phyloP scores from a whole-genome alignment of 2,329 filamentous ascomycete genomes.

The Ceratocystis ficicola region DNA sequence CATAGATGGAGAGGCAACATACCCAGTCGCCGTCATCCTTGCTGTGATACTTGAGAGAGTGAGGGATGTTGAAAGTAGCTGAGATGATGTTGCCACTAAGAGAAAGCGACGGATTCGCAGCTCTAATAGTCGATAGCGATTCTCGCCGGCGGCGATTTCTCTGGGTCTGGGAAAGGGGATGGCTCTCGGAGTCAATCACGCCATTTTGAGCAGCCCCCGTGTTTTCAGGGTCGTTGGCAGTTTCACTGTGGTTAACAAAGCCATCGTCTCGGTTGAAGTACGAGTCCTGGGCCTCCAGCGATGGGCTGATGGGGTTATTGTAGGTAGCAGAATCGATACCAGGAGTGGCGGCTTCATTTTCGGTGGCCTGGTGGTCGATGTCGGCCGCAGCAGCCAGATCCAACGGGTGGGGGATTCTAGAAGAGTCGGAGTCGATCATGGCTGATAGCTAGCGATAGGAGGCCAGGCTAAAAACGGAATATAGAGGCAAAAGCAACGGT shows the following conservation, averaged over 20 bases:
- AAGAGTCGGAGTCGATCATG: slow-evolving; percentile 11
- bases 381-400: slow-evolving; percentile 12
- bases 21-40: slow-evolving; percentile 49
- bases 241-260: slow-evolving; percentile 9
- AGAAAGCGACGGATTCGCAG: slow-evolving; percentile 44
- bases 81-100: slow-evolving; percentile 56
- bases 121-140: slow-evolving; percentile 44
- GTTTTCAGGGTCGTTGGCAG: slow-evolving; percentile 3
- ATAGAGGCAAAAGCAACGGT: not conserved
- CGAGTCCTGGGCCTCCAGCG: slow-evolving; percentile 22
- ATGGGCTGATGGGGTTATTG: slow-evolving; percentile 21
- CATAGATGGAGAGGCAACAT: slow-evolving; percentile 26
- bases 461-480: not conserved
- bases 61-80: slow-evolving; percentile 51
- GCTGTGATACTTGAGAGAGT: slow-evolving; percentile 43
- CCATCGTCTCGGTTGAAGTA: slow-evolving; percentile 26
- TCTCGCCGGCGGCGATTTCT: slow-evolving; percentile 33
- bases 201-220: slow-evolving; percentile 1
- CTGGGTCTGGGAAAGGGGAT: slow-evolving; percentile 20
- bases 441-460: not conserved
- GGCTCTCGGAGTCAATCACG: slow-evolving; percentile 13
- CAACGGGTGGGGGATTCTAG: slow-evolving; percentile 18
- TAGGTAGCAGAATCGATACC: slow-evolving; percentile 27
- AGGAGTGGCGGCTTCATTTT: slow-evolving; percentile 27
- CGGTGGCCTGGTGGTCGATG: slow-evolving; percentile 22